Base-by-base conservation (phyloP, 495 filamentous ascomycete genomes). In the Penicillium crystallinum region DNA sequence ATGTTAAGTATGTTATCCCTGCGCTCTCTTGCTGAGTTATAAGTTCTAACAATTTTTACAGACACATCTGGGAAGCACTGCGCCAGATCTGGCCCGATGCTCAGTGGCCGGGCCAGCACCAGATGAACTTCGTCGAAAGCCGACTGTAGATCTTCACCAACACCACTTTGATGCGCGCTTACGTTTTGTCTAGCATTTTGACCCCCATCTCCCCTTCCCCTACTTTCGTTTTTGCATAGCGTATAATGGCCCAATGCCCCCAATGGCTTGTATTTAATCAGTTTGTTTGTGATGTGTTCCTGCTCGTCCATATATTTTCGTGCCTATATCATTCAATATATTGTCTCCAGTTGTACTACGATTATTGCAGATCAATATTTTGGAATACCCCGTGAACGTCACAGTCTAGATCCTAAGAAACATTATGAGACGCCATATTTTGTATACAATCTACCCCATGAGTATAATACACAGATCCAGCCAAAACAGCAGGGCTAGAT, bases 1-100 rank as follows among this genome's bases (percentile, higher is more conserved):
- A 87, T 73, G 89, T 97, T 57, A 77, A 78, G 89, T 92, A 83
- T 70, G 86, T 72, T 55, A 46, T 34, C 44, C 29, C 38, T 8
- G 15, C 23, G 35, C 30, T 36, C 19, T 52, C 15, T 51, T 3
- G 2, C 29, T 44, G 14, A 22, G 35, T 19, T 39, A 8, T 39
- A 29, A 40, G 39, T 38, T 56, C 53, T 65, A 54, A 66, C 53
- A 36, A 52, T 52, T 14, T 10, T 17, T 51, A 23, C 54, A 89
- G 86, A 57, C 85, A 93, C 67, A 91, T 96, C 55, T 93, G 89
- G 89, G 89, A 96, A 65, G 90, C 87, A 19, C 83, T 96, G 60
- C 78, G 81, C 44, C 76, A 82, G 42, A 81, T 96, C 47, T 96
- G 90, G 90, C 90, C 90, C 0, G 86, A 91, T 57, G 80, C 81